These are phyloP conservation scores for Apophysomyces elegans DNA, from an alignment of 371 early-diverging fungal genomes.

Conservation along the genomic window DNA sequence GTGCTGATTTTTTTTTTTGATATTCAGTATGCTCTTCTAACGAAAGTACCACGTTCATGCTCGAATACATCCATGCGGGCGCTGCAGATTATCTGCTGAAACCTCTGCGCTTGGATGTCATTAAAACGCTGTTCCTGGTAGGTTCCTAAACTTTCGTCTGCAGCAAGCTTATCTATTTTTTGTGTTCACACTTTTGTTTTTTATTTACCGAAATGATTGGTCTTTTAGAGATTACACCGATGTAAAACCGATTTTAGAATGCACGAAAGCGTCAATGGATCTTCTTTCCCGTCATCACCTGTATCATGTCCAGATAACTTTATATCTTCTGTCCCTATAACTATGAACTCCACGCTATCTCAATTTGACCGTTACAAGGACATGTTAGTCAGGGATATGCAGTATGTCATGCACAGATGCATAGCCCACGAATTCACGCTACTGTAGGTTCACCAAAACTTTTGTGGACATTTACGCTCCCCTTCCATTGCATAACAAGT, in stretches of 20 bases:
- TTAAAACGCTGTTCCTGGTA: constrained; percentile 62
- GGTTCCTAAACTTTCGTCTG: constrained; percentile 13
- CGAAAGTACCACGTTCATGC: constrained; percentile 39
- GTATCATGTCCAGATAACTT: constrained; percentile 17
- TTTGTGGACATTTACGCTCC: constrained; percentile 33
- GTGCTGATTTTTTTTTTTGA: constrained; percentile 12
- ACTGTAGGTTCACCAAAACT: constrained; percentile 24
- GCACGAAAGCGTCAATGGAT: constrained; percentile 18
- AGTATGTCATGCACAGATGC: constrained; percentile 19
- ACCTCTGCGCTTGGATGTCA: constrained; percentile 53
- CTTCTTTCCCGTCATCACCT: constrained; percentile 18
- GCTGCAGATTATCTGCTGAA: constrained; percentile 60
- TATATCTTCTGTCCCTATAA: constrained; percentile 11
- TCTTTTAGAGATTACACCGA: constrained; percentile 22
- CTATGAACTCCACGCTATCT: constrained; percentile 5
- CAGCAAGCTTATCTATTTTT: background rate
- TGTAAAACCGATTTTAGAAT: constrained; percentile 19
- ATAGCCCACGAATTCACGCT: constrained; percentile 9
- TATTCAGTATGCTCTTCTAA: constrained; percentile 39
- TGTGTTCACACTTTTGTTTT: background rate
- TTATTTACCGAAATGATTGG: background rate
- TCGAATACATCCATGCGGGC: constrained; percentile 56
- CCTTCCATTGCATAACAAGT: constrained; percentile 24
- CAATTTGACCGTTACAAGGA: constrained; percentile 30
- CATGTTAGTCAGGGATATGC: constrained; percentile 25